These are phyloP conservation scores for Coprinellus aureogranulatus DNA, from an alignment of 768 basidiomycete species.

Conservation along the genomic window DNA sequence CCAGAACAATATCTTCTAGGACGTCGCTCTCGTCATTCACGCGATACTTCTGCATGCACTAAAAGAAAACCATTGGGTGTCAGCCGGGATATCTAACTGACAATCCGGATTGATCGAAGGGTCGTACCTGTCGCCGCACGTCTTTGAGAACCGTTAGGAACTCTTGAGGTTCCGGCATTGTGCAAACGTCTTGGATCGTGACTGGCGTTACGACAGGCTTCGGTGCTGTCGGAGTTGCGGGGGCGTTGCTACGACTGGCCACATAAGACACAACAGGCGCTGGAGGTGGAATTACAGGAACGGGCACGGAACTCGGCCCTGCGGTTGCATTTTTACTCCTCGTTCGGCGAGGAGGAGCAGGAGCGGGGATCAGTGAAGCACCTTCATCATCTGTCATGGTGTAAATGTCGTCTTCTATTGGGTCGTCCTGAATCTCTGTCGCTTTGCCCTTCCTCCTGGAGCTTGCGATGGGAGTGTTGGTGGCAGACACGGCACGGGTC, in stretches of 20 bases:
- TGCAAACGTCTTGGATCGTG: background rate
- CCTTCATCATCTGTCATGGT: background rate
- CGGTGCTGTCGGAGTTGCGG: background rate
- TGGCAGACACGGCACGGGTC: background rate
- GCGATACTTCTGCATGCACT: background rate
- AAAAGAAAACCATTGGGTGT: background rate
- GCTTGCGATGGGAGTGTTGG: background rate
- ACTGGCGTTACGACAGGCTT: background rate
- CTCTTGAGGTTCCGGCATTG: background rate
- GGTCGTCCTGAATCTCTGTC: slow-evolving; percentile 4
- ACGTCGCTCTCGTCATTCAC: background rate
- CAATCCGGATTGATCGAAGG: background rate
- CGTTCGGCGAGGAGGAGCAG: background rate
- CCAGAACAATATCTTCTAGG: background rate
- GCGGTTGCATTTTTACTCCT: too few relatives aligned
- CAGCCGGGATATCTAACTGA: background rate
- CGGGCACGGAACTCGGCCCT: background rate
- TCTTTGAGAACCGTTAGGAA: background rate
- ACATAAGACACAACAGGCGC: background rate
- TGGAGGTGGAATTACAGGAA: background rate
- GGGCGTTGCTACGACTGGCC: background rate
- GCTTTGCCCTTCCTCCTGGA: background rate
- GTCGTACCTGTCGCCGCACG: slow-evolving; percentile 3
- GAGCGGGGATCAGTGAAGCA: background rate
- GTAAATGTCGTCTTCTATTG: slow-evolving; percentile 9